A percentile compares a stretch with the other conserved stretches of the same genome.
Evolutionary conservation across 805 yeast genomes (phyloP).

Genomic region (Lachancea meyersii): DNA sequence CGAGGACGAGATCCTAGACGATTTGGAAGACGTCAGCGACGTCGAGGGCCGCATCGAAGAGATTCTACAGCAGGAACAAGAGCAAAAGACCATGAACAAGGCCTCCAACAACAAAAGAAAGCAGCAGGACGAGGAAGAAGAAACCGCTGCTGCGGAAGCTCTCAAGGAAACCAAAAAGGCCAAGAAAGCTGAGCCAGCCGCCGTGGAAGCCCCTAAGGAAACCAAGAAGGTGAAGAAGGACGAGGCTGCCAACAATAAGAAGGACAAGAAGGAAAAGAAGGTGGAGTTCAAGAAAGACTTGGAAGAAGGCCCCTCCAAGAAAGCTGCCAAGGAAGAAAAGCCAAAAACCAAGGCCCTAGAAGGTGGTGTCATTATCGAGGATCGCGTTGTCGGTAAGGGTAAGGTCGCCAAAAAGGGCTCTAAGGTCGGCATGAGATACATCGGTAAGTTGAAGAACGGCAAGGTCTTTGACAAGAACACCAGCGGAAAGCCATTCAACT

Average conservation of each 20-base stretch:
- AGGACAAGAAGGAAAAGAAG: constrained; percentile 49
- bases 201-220: constrained; percentile 26
- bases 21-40: constrained; percentile 62
- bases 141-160: constrained; percentile 34
- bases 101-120: constrained; percentile 25
- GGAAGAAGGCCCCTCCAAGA: constrained; percentile 88
- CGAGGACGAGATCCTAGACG: constrained; percentile 44
- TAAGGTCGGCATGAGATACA: constrained; percentile 93
- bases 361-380: constrained; percentile 93
- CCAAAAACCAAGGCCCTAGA: constrained; percentile 71
- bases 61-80: constrained; percentile 56
- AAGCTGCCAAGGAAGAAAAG: constrained; percentile 38
- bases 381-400: constrained; percentile 85
- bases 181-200: constrained; percentile 35
- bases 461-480: constrained; percentile 96
- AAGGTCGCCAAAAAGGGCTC: constrained; percentile 80
- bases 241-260: no score
- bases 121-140: constrained; percentile 33
- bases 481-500: constrained; percentile 89
- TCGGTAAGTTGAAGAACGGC: constrained; percentile 95
- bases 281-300: constrained; percentile 86
- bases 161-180: constrained; percentile 13
- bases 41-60: constrained; percentile 69
- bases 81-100: constrained; percentile 33
- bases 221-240: constrained; percentile 18